These are phyloP conservation scores for Hanseniaspora meyeri DNA, from an alignment of 805 yeast species.

Conservation along the genomic window DNA sequence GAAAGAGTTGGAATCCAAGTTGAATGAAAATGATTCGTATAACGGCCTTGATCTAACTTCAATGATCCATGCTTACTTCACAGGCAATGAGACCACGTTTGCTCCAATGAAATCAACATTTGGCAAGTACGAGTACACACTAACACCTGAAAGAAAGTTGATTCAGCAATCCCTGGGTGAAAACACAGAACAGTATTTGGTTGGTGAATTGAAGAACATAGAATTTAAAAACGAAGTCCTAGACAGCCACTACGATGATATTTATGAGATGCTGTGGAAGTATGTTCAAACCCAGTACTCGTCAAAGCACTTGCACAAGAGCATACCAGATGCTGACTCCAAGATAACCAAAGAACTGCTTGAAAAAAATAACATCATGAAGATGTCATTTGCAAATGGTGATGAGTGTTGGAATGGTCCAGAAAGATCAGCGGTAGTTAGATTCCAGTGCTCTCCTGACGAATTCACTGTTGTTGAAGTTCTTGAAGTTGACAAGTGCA, in stretches of 20 bases:
- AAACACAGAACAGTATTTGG: not conserved
- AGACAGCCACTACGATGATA: not conserved
- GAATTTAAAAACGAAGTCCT: not conserved
- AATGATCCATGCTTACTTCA: too few relatives aligned
- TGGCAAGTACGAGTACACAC: constrained; percentile 3
- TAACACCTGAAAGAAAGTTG: not conserved
- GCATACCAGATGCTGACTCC: constrained; percentile 15
- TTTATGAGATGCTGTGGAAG: constrained; percentile 6
- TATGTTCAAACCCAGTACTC: not conserved
- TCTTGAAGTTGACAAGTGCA: constrained; percentile 81
- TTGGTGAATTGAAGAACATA: not conserved
- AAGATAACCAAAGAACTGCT: constrained; percentile 17
- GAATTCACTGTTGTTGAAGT: constrained; percentile 41
- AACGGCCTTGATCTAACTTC: not conserved
- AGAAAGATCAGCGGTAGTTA: constrained; percentile 51
- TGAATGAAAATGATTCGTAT: not conserved
- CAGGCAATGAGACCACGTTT: not conserved
- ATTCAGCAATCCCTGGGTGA: not conserved
- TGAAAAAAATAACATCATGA: constrained; percentile 27
- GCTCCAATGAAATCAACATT: not conserved
- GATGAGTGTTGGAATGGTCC: constrained; percentile 94
- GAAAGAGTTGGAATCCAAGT: not conserved
- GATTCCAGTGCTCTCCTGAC: constrained; percentile 55
- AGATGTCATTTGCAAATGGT: constrained; percentile 44
- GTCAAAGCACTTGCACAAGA: not conserved